Base-by-base conservation (phyloP, 2,329 filamentous ascomycete species). In the Pseudogymnoascus verrucosus region DNA sequence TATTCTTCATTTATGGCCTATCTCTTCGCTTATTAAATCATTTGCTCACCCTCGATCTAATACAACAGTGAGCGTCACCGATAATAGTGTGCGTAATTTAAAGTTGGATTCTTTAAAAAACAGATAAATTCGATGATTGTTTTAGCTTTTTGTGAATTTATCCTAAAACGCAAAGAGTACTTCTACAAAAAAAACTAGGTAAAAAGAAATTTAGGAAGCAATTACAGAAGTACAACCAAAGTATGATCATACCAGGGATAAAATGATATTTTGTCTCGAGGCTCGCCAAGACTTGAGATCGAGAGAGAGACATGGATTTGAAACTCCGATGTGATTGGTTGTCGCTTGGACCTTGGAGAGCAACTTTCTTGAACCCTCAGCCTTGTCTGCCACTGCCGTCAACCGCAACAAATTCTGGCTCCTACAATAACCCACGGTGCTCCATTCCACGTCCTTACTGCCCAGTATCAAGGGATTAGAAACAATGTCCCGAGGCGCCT, bases 341-440 rank as follows among this genome's bases (percentile, higher is more conserved):
- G 51, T 28, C 28, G 51, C 51, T 14, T 21, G 26, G 47, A 12
- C 28, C 28, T 19, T 57, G 1, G n/a, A 4, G 6, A 34, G 51
- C 28, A 34, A 57, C 51, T 34, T 57, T 57, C 51, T 57, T 19
- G n/a, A 57, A 57, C 28, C 51, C n/a, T 57, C 51, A 57, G 51
- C 51, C 51, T 57, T 21, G 51, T 21, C 28, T 57, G 23, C 14
- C 28, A 10, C 51, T 57, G 26, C 28, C n/a, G 3, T 34, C 5
- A 57, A 57, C 28, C 10, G 16, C 51, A 34, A 57, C 47, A 34
- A 57, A 34, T 21, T 57, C 28, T 14, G 11, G 28, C 28, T 21
- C 28, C 16, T 34, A 57, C 51, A 6, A 57, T 28, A 57, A 57
- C 51, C 16, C n/a, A 54, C 7, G 16, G 26, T 57, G 51, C 51